Evolutionary conservation across 1,139 yeast genomes (phyloP).

Genomic region (Magnusiomyces suaveolens): DNA sequence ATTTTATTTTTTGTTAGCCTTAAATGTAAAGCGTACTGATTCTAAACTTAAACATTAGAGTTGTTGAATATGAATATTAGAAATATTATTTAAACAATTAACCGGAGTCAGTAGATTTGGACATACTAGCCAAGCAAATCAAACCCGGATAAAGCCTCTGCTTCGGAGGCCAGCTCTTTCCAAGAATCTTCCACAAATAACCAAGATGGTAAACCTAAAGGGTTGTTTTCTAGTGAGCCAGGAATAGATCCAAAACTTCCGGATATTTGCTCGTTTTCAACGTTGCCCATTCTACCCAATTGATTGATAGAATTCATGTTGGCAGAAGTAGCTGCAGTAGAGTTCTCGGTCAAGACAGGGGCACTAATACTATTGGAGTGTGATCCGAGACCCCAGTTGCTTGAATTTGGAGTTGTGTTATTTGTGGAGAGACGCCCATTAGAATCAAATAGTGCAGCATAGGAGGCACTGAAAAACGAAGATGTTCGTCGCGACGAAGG

Average conservation of each 20-base stretch:
- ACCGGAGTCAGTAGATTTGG: neutral
- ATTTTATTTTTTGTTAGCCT: no score
- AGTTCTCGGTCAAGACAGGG: neutral
- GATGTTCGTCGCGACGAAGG: no score
- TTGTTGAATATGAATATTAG: no score
- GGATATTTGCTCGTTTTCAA: neutral
- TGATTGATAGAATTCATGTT: neutral
- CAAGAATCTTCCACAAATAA: conserved; percentile 26
- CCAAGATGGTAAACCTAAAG: conserved; percentile 21
- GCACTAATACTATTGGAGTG: no score
- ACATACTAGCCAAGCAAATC: conserved; percentile 15
- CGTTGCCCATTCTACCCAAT: neutral
- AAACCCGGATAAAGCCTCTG: conserved; percentile 27
- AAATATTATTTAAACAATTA: neutral
- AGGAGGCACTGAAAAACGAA: no score
- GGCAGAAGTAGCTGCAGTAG: neutral
- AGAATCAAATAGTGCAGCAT: no score
- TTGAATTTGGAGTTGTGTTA: no score
- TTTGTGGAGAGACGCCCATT: no score
- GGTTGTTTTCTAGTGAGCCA: neutral
- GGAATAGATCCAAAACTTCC: neutral
- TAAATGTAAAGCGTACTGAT: no score
- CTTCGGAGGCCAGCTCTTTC: conserved; percentile 27
- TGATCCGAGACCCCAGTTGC: no score
- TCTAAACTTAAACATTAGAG: no score